Conservation (phyloP, 306 rosid species). For the Malus asiatica region DNA sequence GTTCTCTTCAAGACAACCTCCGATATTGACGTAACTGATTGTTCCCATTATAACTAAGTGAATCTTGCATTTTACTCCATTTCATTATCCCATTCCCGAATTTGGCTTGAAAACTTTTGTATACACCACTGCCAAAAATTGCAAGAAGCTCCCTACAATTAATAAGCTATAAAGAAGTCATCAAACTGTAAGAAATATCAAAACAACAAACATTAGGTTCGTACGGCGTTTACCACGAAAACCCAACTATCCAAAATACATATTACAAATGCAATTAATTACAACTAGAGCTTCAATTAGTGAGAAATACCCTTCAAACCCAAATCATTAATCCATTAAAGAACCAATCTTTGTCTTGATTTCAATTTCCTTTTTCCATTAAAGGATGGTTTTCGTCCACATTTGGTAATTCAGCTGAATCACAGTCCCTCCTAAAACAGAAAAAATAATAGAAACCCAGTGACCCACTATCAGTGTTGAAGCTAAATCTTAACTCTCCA, state of each 20-base stretch:
- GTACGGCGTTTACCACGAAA: neutral
- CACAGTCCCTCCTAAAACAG: neutral
- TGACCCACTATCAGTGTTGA: neutral
- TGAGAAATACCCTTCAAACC: neutral
- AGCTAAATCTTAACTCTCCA: neutral
- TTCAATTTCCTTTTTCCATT: neutral
- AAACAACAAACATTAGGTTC: no score
- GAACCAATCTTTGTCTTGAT: neutral
- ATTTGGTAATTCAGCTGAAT: neutral
- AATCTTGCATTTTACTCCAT: conserved; percentile 24
- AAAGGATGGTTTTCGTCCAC: neutral
- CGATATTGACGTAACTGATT: neutral
- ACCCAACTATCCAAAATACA: neutral
- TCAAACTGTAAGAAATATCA: neutral
- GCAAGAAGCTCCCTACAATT: neutral
- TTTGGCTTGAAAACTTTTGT: neutral
- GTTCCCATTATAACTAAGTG: conserved; percentile 19
- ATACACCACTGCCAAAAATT: neutral
- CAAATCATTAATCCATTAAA: neutral
- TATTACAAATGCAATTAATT: neutral
- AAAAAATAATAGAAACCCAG: neutral
- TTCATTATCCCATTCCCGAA: conserved; percentile 11
- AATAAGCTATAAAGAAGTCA: neutral
- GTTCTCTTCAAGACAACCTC: conserved; percentile 19
- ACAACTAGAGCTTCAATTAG: neutral